Evolutionary conservation across 139 green algal species (phyloP), one percentile per base, ranked within the genome.

Genomic region (Coelastrella sp.): DNA sequence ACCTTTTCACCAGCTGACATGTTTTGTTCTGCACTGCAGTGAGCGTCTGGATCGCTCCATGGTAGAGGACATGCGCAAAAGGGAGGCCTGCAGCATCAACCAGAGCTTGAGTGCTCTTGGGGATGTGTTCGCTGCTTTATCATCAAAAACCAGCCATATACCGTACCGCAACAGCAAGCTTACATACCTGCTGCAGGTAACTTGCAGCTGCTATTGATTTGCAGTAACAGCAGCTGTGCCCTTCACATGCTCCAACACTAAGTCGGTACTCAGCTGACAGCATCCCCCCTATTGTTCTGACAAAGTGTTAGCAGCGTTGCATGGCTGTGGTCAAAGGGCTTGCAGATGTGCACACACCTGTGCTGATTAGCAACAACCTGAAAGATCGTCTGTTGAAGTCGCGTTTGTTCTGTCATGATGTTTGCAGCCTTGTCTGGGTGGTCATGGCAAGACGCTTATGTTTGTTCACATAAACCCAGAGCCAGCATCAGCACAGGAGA

Each of bases 41-140:
- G 95, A 98, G 89, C 91, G 95, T 4, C 88, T 98, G 74, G 91
- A 92, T 50, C 88, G 95, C 37, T 94, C 88, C 51, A 63, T 91
- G 77, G 96, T 91, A 2, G 93, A 96, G 87, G 96, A 94, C 17
- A 83, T 92, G 88, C 92, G 94, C 40, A 91, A 94, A 83, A 96
- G 95, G 82, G 96, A 99, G 92, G 94, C 96, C 34, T 98, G 95
- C 84, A 92, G 91, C 81, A 99, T 99, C 90, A 99, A 99, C 91
- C 96, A 97, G 90, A 94, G 86, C 27, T 92, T 99, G 23, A 93
- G 81, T 48, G 86, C 89, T 7, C 90, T 99, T 41, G 95, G 95
- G 0, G 95, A 98, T 74, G 95, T 99, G 5, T 98, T 99, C 84
- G 86, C 91, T 0, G 85, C 93, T 9, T 91, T 98, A 8, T 84